These are phyloP conservation scores for Phialophora tarda DNA, from an alignment of 2,329 filamentous ascomycete genomes.

Conservation along the genomic window DNA sequence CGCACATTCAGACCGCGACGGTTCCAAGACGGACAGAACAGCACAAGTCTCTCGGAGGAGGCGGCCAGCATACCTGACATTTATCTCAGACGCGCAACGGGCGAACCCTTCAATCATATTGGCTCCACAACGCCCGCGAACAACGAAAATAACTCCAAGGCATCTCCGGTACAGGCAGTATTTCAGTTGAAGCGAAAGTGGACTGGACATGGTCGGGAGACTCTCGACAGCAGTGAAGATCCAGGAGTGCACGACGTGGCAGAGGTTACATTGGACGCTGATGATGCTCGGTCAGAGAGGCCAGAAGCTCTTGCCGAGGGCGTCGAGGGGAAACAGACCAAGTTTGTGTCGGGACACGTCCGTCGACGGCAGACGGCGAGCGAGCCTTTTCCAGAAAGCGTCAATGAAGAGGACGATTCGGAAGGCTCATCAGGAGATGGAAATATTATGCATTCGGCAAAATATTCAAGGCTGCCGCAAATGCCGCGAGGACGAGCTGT, in stretches of 20 bases:
- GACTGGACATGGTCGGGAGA: conserved; percentile 1
- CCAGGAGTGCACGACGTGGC: neutral
- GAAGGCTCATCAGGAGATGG: conserved; percentile 13
- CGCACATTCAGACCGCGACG: conserved; percentile 14
- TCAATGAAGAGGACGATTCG: conserved; percentile 9
- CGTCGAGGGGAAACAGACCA: conserved; percentile 1
- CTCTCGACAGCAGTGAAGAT: conserved; percentile 1
- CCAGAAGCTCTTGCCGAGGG: neutral
- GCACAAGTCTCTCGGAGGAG: neutral
- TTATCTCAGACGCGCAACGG: neutral
- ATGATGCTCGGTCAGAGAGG: neutral
- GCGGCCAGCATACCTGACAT: neutral
- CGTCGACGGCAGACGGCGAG: conserved; percentile 18
- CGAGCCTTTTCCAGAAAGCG: conserved; percentile 11
- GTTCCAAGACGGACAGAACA: conserved; percentile 11
- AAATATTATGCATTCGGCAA: conserved; percentile 12
- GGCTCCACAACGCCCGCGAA: conserved; percentile 1
- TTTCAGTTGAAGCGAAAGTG: conserved; percentile 17
- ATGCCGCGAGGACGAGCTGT: conserved; percentile 4
- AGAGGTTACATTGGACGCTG: neutral
- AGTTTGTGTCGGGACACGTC: neutral
- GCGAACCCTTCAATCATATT: neutral
- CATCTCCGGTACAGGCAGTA: conserved; percentile 5
- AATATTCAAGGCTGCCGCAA: conserved; percentile 13
- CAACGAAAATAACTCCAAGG: conserved; percentile 4